Base-by-base conservation (phyloP, 116 monocot species). In the Iris pallida region DNA sequence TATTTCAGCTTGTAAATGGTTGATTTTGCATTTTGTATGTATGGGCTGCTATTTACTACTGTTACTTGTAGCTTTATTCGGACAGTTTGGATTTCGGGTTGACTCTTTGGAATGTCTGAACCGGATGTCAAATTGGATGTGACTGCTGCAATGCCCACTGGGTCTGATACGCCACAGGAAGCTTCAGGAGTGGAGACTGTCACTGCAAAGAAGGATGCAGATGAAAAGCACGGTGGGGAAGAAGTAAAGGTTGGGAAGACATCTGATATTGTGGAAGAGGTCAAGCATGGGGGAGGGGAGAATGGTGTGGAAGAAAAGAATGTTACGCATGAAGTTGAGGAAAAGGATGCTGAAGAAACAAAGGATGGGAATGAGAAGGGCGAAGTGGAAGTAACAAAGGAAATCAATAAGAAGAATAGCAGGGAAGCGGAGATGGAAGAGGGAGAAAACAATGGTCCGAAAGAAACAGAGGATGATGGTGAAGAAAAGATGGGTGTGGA, bases 271-370 rank as follows among this genome's bases (percentile, higher is more conserved):
- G 57, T 20, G 15, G 64, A 18, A 56, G 72, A 63, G 49, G 55
- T 14, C 6, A 60, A 20, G 48, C 54, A 63, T 41, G 47, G 40
- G 61, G 72, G 70, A 64, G 61, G 13, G 9, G 65, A 12, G 5
- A 16, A 53, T 7, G 42, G 7, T 61, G 44, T 12, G 19, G 59
- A 57, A 8, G 66, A 4, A 20, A 60, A 30, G n/a, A 41, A 41
- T 59, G 52, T 12, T 44, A 65, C 65, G 63, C 17, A 65, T 15
- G 20, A 9, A 7, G 73, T 47, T 4, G 54, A 42, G 13, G 40
- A 60, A 18, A 73, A 70, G 8, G 58, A 64, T 48, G 63, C 43
- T n/a, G 71, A 61, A 10, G 68, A 79, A 47, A 59, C 46, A 47
- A 58, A 18, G 41, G 41, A 58, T 9, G 20, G 4, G 19, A 51